phyloP scores from a whole-genome alignment of 495 filamentous ascomycete genomes.

The Penicillium cataractarum region DNA sequence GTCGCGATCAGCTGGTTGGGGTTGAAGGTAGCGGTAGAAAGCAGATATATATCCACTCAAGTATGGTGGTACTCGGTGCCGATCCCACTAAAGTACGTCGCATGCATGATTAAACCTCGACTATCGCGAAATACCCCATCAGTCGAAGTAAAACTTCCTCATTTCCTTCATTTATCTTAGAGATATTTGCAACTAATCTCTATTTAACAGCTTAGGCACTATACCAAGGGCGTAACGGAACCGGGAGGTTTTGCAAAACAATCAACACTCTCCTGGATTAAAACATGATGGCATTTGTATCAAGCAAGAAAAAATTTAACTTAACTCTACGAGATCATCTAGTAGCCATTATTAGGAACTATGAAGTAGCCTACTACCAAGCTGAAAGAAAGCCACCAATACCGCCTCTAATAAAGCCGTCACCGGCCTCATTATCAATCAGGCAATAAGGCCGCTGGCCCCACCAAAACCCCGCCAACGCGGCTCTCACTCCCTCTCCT shows the following conservation, averaged over 20 bases:
- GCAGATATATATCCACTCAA: too few species aligned
- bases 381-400: neutral
- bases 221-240: neutral
- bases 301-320: neutral
- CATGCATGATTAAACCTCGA: too few species aligned
- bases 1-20: too few species aligned
- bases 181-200: neutral
- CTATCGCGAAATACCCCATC: too few species aligned
- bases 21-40: too few species aligned
- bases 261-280: neutral
- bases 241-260: neutral
- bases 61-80: too few species aligned
- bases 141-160: too few species aligned
- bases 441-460: conserved; percentile 34
- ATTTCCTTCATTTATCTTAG: neutral
- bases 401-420: neutral
- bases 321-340: neutral
- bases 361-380: neutral
- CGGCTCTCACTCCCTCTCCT: conserved; percentile 27
- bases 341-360: neutral
- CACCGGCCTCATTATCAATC: conserved; percentile 23
- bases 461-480: conserved; percentile 36
- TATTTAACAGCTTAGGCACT: neutral
- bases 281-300: neutral
- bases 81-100: too few species aligned